Evolutionary conservation across 1,284 basidiomycete genomes (phyloP), one percentile per base, ranked within the genome.

Genomic region (Apiotrichum sp.): DNA sequence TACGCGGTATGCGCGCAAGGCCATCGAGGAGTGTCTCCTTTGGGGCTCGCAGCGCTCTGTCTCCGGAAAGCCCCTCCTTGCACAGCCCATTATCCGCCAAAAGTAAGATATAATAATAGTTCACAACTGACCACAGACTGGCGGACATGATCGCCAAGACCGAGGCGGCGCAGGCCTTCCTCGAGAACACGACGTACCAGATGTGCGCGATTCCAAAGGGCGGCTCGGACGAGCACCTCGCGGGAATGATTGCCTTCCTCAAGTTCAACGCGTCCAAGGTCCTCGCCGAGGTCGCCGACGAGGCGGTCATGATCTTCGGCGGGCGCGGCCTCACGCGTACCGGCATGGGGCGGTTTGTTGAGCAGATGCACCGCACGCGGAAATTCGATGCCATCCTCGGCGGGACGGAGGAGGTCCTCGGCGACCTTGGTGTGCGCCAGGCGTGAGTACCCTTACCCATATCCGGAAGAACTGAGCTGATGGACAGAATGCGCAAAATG

Each of bases 161-260:
- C 38, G 89, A 93, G 77, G 84, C 87, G 0, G 84, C 83, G 49
- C 92, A 96, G 71, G 84, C 82, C 49, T 95, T 91, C 89, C 79
- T 96, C 36, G 93, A 97, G 61, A 86, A 84, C 68, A 79, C 93
- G 59, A 93, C 90, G 0, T 86, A 86, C 73, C 92, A 95, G 76
- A 95, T 95, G 92, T 85, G 83, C 72, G 85, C 92, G 66, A 91
- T 92, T 74, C 22, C 22, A 22, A 81, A 81, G 55, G 84, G 93
- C 70, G 90, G 91, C 77, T 72, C 78, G 40, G 58, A 67, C 34
- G 63, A 74, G 53, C 40, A 41, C n/a, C 70, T 77, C 40, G 75
- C 72, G 40, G 75, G 71, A 4, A 75, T 74, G 60, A 76, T 77
- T 53, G 72, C 71, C 4, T 74, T 77, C 71, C 67, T 77, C 60